A percentile compares a stretch with the other conserved stretches of the same genome.
Evolutionary conservation across 768 basidiomycete species (phyloP).

Genomic region (Strobilomyces echinocephalus): DNA sequence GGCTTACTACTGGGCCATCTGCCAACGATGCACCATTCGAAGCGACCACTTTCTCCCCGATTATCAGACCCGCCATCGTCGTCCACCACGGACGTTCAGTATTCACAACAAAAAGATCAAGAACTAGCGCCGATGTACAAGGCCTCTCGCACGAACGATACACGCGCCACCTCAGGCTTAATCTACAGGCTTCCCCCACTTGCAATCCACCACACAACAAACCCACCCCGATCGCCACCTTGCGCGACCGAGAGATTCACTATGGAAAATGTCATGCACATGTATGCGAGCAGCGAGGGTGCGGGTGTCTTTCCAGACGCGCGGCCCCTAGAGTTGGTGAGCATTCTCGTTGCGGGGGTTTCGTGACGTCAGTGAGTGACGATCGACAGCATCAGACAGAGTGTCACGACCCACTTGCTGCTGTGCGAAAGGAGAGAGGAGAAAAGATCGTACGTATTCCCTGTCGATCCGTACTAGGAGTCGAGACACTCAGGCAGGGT

Average conservation of each 20-base stretch:
- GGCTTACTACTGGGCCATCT: no score
- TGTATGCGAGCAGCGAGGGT: conserved; percentile 66
- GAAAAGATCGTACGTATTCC: conserved; percentile 66
- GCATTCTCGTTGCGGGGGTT: conserved; percentile 23
- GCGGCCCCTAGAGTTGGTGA: conserved; percentile 70
- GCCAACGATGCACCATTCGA: conserved; percentile 23
- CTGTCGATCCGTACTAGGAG: conserved; percentile 14
- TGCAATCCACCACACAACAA: conserved; percentile 54
- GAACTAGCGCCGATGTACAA: conserved; percentile 29
- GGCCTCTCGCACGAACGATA: conserved; percentile 28
- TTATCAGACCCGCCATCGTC: conserved; percentile 32
- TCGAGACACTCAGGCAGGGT: neutral
- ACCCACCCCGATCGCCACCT: conserved; percentile 60
- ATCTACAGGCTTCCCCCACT: conserved; percentile 80
- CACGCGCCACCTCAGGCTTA: conserved; percentile 36
- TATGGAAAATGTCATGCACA: conserved; percentile 83
- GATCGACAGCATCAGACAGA: conserved; percentile 69
- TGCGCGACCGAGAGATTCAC: conserved; percentile 73
- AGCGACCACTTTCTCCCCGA: conserved; percentile 30
- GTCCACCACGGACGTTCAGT: neutral
- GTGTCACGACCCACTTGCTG: conserved; percentile 84
- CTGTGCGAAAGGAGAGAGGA: conserved; percentile 68
- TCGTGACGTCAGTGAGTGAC: conserved; percentile 1
- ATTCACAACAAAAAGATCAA: conserved; percentile 12
- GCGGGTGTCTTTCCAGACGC: conserved; percentile 83